Evolutionary conservation across 441 rosid genomes (phyloP).

Genomic region (Croton setiger): DNA sequence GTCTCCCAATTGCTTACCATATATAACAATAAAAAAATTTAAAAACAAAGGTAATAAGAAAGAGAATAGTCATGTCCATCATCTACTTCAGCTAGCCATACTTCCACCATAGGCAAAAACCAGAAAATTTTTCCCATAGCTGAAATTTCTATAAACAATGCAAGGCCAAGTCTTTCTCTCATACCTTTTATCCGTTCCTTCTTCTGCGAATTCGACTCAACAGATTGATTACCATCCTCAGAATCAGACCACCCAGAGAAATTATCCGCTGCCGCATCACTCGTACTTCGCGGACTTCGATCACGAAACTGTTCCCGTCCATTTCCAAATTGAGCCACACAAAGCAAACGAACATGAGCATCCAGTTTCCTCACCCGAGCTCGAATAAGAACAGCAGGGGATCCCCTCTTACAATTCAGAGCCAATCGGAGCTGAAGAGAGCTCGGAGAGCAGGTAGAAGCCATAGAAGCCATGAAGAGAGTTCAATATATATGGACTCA

Average conservation of each 20-base stretch:
- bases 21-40: background rate
- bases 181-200: slow-evolving; percentile 43
- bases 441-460: slow-evolving; percentile 49
- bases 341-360: slow-evolving; percentile 23
- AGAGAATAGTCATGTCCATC: background rate
- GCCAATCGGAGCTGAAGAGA: slow-evolving; percentile 74
- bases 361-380: slow-evolving; percentile 31
- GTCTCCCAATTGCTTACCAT: background rate
- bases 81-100: background rate
- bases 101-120: background rate
- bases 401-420: slow-evolving; percentile 23
- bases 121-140: background rate
- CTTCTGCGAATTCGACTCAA: slow-evolving; percentile 28
- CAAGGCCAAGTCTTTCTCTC: background rate
- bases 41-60: background rate
- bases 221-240: slow-evolving; percentile 32
- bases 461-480: slow-evolving; percentile 38
- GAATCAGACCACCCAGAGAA: slow-evolving; percentile 75
- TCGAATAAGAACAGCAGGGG: slow-evolving; percentile 26
- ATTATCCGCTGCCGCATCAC: slow-evolving; percentile 38
- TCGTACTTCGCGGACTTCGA: slow-evolving; percentile 29
- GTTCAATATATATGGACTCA: background rate
- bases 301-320: slow-evolving; percentile 24
- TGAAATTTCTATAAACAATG: background rate
- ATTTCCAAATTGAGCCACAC: slow-evolving; percentile 25